Base-by-base conservation (phyloP, 441 rosid genomes). In the Gossypium gossypioides region DNA sequence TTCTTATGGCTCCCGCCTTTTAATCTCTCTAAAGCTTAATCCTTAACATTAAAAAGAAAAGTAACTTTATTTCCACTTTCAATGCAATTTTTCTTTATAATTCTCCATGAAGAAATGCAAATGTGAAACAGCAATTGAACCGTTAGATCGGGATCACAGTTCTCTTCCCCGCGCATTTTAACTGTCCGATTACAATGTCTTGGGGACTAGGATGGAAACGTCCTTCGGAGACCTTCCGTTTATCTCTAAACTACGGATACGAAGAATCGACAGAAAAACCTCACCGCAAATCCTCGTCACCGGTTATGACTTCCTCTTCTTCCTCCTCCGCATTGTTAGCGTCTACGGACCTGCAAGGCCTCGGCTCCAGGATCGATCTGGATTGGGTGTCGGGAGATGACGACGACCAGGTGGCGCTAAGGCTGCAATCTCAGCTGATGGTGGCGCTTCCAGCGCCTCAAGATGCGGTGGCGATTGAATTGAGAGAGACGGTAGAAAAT, bases 171-270 rank as follows among this genome's bases (percentile, higher is more conserved):
- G 21, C 8, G 52, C 24, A 70, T 32, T 72, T 71, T 37, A 13
- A 7, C 42, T 42, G 13, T 54, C 46, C 67, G 69, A 48, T 57
- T 66, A 58, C 77, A 77, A 90, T 88, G 96, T 91, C 93, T 27
- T 90, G 96, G 98, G 97, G 96, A 59, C 75, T 93, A 72, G 95
- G 98, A 25, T 94, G 98, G 98, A 91, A 90, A 79, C 80, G 97
- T 60, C 85, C 96, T 2, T 84, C 88, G 76, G 97, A 94, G 84
- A 77, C 77, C 78, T 91, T 91, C 83, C 91, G 87, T 25, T 69
- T 94, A 21, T 83, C 82, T 8, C 91, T 94, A 40, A 78, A 81
- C 0, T 94, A 91, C 72, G 96, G 97, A 2, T 78, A 84, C 0
- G 96, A 91, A 70, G 93, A 89, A 61, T 80, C 81, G 12, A 78